Evolutionary conservation across 192 early-diverging fungal species (phyloP), one percentile per base, ranked within the genome.

Genomic region (Lunasporangiospora selenospora): DNA sequence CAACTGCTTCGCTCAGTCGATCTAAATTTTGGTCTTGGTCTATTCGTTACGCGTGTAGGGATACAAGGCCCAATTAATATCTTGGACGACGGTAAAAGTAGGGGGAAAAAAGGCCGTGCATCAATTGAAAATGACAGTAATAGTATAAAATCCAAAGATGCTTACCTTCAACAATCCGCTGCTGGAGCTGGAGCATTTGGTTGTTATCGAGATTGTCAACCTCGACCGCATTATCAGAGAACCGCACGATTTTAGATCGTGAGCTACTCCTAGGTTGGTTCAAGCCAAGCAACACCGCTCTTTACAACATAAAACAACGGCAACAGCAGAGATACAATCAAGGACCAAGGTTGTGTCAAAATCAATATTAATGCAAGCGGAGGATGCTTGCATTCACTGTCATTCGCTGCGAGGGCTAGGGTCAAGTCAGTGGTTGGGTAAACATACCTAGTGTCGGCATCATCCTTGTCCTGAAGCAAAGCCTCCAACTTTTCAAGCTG

Each of bases 11-110:
- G 30, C 76, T 75, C 11, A 93, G 71, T 42, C 77, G 76, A 75
- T 93, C 92, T 38, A 93, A 58, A 51, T 88, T 86, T n/a, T 80
- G 58, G 75, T 93, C 92, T 75, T 93, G 92, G 54, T 90, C 90
- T 90, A 73, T 10, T n/a, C n/a, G n/a, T n/a, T n/a, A n/a, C n/a
- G n/a, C n/a, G n/a, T n/a, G n/a, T n/a, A n/a, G n/a, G n/a, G n/a
- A n/a, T n/a, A n/a, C n/a, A n/a, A n/a, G n/a, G n/a, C n/a, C n/a
- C n/a, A n/a, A n/a, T n/a, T n/a, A n/a, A n/a, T n/a, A n/a, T n/a
- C n/a, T n/a, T n/a, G n/a, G n/a, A n/a, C n/a, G n/a, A n/a, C n/a
- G n/a, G 47, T 34, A 19, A n/a, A 2, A 38, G 21, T 34, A 6
- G n/a, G n/a, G n/a, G 21, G 16, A 11, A 29, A 31, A 19, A 32